Percentiles rank a stretch among this genome's conserved stretches.
phyloP scores from a whole-genome alignment of 257 asterid genomes.

The Eustoma russellianum region DNA sequence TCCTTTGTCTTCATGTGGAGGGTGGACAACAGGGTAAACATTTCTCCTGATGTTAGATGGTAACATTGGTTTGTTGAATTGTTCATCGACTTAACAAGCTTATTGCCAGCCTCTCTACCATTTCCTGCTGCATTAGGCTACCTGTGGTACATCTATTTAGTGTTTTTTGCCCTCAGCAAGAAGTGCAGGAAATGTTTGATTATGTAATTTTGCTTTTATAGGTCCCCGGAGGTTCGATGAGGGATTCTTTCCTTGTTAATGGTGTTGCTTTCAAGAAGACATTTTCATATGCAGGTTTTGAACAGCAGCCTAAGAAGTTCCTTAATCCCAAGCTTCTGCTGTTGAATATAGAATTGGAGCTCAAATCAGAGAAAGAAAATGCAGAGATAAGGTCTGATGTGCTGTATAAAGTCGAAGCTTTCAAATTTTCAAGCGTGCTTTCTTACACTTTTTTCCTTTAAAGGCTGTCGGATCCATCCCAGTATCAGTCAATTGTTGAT shows the following conservation, averaged over 20 bases:
- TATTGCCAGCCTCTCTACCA: too few relatives aligned
- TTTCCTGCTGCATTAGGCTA: too few relatives aligned
- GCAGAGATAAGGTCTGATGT: conserved; percentile 85
- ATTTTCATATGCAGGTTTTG: conserved; percentile 98
- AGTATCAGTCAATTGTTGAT: conserved; percentile 91
- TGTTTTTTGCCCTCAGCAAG: background rate
- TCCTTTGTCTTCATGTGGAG: too few relatives aligned
- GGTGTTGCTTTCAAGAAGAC: conserved; percentile 99
- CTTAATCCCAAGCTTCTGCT: conserved; percentile 69
- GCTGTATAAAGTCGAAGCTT: background rate
- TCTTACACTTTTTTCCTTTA: conserved; percentile 9
- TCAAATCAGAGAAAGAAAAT: conserved; percentile 96
- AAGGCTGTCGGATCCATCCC: conserved; percentile 83
- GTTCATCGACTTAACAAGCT: background rate
- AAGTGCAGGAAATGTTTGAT: background rate
- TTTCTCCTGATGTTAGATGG: too few relatives aligned
- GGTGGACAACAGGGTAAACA: too few relatives aligned
- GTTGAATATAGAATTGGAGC: conserved; percentile 87
- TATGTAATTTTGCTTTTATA: conserved; percentile 21
- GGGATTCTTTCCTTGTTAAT: conserved; percentile 91
- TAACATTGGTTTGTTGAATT: too few relatives aligned
- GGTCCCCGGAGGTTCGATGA: conserved; percentile 99
- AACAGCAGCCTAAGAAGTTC: conserved; percentile 93
- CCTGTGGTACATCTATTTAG: too few relatives aligned
- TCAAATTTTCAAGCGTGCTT: background rate